Evolutionary conservation across 768 basidiomycete species (phyloP).

Genomic region (Mycena galericulata): DNA sequence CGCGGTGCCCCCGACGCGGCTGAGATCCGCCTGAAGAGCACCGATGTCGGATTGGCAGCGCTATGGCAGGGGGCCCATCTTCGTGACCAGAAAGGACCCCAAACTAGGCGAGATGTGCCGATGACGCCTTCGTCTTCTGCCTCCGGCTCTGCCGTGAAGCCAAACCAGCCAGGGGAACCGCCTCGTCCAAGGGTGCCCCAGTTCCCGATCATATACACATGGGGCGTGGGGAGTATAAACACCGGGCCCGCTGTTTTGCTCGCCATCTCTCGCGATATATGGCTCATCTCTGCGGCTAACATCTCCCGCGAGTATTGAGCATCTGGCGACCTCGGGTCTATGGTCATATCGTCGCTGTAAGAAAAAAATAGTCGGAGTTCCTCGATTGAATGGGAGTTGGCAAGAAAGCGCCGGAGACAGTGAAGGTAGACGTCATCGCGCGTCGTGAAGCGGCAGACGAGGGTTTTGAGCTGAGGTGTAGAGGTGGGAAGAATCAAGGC

Average conservation of each 20-base stretch:
- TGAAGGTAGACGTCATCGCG: background rate
- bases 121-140: background rate
- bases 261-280: constrained; percentile 15
- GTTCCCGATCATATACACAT: constrained; percentile 7
- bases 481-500: constrained; percentile 13
- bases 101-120: background rate
- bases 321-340: background rate
- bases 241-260: constrained; percentile 14
- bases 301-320: constrained; percentile 3
- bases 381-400: constrained; percentile 12
- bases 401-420: constrained; percentile 8
- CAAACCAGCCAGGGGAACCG: constrained; percentile 2
- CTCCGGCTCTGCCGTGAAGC: background rate
- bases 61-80: background rate
- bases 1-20: constrained; percentile 7
- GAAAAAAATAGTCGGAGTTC: constrained; percentile 5
- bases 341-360: background rate
- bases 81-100: constrained; percentile 9
- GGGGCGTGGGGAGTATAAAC: constrained; percentile 5
- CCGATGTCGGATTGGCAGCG: constrained; percentile 1
- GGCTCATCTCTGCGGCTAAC: background rate
- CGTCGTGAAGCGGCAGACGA: constrained; percentile 1
- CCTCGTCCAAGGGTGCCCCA: constrained; percentile 12
- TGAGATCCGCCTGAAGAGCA: constrained; percentile 9
- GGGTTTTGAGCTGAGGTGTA: constrained; percentile 10